Base-by-base conservation (phyloP, 805 yeast species). In the Monosporozyma aquatica region DNA sequence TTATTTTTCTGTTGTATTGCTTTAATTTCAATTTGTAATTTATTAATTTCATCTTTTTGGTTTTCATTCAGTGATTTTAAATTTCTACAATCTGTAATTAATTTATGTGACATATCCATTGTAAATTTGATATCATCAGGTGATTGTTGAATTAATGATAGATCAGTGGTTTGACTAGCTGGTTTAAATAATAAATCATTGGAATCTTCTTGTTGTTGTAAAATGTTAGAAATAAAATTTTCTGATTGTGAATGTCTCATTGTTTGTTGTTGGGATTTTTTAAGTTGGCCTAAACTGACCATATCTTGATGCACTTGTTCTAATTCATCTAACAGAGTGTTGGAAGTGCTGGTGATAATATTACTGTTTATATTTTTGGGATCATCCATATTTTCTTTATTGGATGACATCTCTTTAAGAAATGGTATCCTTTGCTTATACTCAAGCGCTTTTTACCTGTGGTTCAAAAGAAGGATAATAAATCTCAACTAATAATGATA, bases 61-160 rank as follows among this genome's bases (percentile, higher is more conserved):
- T 62, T 64, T 41, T 69, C 69, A 55, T 75, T 78, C 45, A 81
- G 86, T 21, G 82, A 79, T 42, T 76, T 80, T 43, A 83, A 66
- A 47, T 81, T 70, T 50, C 89, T 73, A 53, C 87, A 82, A 58
- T 84, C 87, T 35, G 72, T 65, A 14, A 83, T 68, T 47, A 83
- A 64, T 44, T 80, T 81, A 52, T 83, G 90, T 62, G 86, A 79
- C 43, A 83, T 61, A 4, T 83, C 86, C 44, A 82, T 82, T 13
- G 82, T 78, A 55, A 82, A 82, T 54, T 77, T 76, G 67, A 81
- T 76, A 46, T 82, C 84, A 49, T 76, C 76, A 43, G 55, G 32
- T 45, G 44, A 38, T n/a, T 27, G 29, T 6, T 37, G 49, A 23
- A 48, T 47, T 11, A 54, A 39, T n/a, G 67, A 67, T 27, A 44